Evolutionary conservation across 805 yeast species (phyloP).

Genomic region (Cyberlindnera euphorbiiphila): DNA sequence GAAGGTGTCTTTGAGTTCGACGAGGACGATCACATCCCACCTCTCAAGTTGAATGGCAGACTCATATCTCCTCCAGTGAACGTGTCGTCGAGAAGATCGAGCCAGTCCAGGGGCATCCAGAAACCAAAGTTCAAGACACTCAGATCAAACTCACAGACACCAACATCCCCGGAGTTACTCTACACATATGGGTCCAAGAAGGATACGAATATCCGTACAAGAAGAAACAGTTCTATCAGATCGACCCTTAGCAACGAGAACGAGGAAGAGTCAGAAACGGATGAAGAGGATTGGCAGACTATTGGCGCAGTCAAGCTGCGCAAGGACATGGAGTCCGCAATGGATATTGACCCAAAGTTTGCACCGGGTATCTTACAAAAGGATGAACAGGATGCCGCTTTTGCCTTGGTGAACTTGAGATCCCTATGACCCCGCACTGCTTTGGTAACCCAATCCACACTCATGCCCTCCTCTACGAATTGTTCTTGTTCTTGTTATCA

Average conservation of each 20-base stretch:
- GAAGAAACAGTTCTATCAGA: slow-evolving; percentile 35
- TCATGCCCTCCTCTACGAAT: too few species aligned
- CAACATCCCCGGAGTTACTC: slow-evolving; percentile 32
- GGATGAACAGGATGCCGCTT: slow-evolving; percentile 55
- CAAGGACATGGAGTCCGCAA: slow-evolving; percentile 18
- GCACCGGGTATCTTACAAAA: slow-evolving; percentile 15
- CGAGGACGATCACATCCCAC: slow-evolving; percentile 33
- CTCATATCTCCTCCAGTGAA: slow-evolving; percentile 21
- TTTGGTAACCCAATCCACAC: not conserved
- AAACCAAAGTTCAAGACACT: slow-evolving; percentile 25
- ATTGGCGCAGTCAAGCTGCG: slow-evolving; percentile 76
- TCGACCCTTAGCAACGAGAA: slow-evolving; percentile 36
- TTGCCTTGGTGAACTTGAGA: slow-evolving; percentile 59
- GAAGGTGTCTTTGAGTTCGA: slow-evolving; percentile 31
- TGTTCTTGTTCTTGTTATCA: too few species aligned
- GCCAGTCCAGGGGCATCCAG: slow-evolving; percentile 21
- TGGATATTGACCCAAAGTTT: slow-evolving; percentile 13
- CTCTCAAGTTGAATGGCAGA: slow-evolving; percentile 25
- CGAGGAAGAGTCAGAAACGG: slow-evolving; percentile 55
- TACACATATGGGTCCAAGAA: slow-evolving; percentile 16
- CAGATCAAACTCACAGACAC: slow-evolving; percentile 35
- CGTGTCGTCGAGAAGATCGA: slow-evolving; percentile 18
- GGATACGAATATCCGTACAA: slow-evolving; percentile 14
- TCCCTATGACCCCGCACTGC: slow-evolving; percentile 18
- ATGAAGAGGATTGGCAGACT: slow-evolving; percentile 95